phyloP scores from a whole-genome alignment of 78 protist genomes.

The Dictyostelium discoideum region dicty_2.7 NC_007088.5:3105501-3106000 shows the following conservation, averaged over 20 bases:
- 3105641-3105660: not conserved
- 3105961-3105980: not conserved
- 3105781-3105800: not conserved
- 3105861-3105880: conserved; percentile 27
- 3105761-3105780: not conserved
- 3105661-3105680: not conserved
- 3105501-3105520: not conserved
- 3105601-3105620: not conserved
- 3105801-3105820: not conserved
- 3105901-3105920: conserved; percentile 65
- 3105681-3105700: not conserved
- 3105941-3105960: not conserved
- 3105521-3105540: not conserved
- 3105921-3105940: not conserved
- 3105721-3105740: not conserved
- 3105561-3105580: not conserved
- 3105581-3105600: not conserved
- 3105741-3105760: conserved; percentile 1
- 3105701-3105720: conserved; percentile 16
- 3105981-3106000: not conserved
- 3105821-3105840: not conserved
- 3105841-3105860: conserved; percentile 3
- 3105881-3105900: conserved; percentile 26
- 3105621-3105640: not conserved
- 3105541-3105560: not conserved